A percentile compares a stretch with the other conserved stretches of the same genome.
phyloP scores from a whole-genome alignment of 371 early-diverging fungal genomes.

The Rhizopus delemar region DNA sequence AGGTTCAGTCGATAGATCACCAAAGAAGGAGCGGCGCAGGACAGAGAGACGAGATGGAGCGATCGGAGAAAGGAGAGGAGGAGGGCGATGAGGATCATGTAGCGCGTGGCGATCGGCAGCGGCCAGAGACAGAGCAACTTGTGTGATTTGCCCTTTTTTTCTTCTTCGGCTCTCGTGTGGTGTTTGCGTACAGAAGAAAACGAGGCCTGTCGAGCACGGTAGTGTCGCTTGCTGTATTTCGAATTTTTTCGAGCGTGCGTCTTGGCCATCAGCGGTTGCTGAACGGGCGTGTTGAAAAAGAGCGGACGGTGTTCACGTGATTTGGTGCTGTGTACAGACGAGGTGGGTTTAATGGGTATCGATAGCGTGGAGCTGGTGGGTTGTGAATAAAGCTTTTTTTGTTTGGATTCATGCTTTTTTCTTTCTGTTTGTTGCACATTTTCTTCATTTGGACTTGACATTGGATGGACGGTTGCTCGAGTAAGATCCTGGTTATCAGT shows the following conservation, averaged over 20 bases:
- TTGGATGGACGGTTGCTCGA: conserved; percentile 9
- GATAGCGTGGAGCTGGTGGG: background rate
- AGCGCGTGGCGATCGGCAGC: conserved; percentile 50
- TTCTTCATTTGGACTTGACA: background rate
- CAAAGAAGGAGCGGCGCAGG: conserved; percentile 50
- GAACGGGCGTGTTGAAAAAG: too few species aligned
- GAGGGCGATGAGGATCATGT: conserved; percentile 42
- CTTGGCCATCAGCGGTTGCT: too few species aligned
- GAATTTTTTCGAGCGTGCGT: conserved; percentile 26
- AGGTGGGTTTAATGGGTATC: conserved; percentile 1
- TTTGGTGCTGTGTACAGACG: too few species aligned
- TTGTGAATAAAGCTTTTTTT: background rate
- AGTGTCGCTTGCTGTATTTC: conserved; percentile 30
- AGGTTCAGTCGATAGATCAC: conserved; percentile 47
- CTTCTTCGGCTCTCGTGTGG: too few species aligned
- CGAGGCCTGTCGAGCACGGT: conserved; percentile 4
- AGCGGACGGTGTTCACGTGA: too few species aligned
- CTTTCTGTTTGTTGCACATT: background rate
- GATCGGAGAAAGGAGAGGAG: conserved; percentile 37
- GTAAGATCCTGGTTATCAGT: conserved; percentile 29
- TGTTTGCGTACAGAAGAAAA: too few species aligned
- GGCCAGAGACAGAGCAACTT: conserved; percentile 54
- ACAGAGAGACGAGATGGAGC: conserved; percentile 26
- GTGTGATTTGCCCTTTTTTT: conserved; percentile 39
- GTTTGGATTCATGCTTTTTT: conserved; percentile 9